Evolutionary conservation across 768 basidiomycete genomes (phyloP).

Genomic region (Lentinula sp.): DNA sequence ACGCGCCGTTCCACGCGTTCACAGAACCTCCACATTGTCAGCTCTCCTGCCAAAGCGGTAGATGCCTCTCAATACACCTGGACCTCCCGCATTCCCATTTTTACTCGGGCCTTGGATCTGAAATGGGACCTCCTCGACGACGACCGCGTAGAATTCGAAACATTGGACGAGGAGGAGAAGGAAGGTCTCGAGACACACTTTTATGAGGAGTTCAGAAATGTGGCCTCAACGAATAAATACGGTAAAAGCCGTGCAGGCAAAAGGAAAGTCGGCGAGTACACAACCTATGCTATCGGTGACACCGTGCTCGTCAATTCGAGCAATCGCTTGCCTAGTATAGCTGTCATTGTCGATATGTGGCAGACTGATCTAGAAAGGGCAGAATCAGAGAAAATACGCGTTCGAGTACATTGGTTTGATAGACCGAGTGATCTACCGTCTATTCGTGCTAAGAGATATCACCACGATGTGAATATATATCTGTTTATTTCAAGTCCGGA

Average conservation of each 20-base stretch:
- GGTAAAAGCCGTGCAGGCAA: neutral
- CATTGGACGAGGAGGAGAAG: constrained; percentile 9
- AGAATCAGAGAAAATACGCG: constrained; percentile 38
- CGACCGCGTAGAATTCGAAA: constrained; percentile 1
- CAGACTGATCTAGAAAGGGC: constrained; percentile 26
- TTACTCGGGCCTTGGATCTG: constrained; percentile 15
- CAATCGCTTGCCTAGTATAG: constrained; percentile 50
- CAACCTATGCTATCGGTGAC: constrained; percentile 37
- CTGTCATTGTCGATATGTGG: constrained; percentile 70
- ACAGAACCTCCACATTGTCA: constrained; percentile 23
- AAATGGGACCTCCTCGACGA: constrained; percentile 15
- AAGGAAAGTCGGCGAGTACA: constrained; percentile 6
- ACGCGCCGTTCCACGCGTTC: constrained; percentile 29
- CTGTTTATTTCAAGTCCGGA: neutral
- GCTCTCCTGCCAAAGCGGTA: constrained; percentile 8
- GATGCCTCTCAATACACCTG: neutral
- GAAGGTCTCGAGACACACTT: constrained; percentile 9
- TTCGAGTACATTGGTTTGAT: constrained; percentile 74
- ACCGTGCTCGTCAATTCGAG: constrained; percentile 33
- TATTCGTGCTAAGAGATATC: constrained; percentile 54
- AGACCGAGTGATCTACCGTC: constrained; percentile 57
- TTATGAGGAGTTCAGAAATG: constrained; percentile 6
- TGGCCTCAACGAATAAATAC: constrained; percentile 2
- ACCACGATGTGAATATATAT: constrained; percentile 43
- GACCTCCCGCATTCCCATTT: neutral